phyloP scores from a whole-genome alignment of 78 protist genomes.

The Dictyostelium capitatum region DNA sequence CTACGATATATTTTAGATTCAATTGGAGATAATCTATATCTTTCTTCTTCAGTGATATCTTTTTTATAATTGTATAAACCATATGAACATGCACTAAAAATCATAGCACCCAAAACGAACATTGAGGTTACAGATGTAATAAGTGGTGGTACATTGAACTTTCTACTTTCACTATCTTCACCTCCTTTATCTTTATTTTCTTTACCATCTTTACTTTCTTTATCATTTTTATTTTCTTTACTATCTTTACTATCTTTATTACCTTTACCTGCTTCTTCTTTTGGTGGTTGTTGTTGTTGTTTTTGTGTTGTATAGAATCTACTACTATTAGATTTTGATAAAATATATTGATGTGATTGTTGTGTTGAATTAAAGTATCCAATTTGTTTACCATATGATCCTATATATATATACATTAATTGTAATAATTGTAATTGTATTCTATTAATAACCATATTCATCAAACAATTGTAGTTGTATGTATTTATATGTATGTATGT shows the following conservation, averaged over 20 bases:
- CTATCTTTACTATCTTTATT: not conserved
- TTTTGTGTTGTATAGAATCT: slow-evolving; percentile 22
- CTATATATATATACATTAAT: too few relatives aligned
- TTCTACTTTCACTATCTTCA: not conserved
- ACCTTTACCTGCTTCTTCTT: not conserved
- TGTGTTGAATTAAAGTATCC: not conserved
- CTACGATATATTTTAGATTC: not conserved
- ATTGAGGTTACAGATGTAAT: not conserved
- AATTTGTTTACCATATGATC: not conserved
- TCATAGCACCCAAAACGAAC: not conserved
- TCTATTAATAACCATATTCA: not conserved
- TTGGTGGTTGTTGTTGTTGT: slow-evolving; percentile 6
- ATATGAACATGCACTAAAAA: not conserved
- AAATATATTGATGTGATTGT: not conserved
- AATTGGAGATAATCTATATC: not conserved
- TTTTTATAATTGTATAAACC: slow-evolving; percentile 17
- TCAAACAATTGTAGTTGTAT: too few relatives aligned
- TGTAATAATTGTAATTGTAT: too few relatives aligned
- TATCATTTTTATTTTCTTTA: not conserved
- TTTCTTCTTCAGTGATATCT: slow-evolving; percentile 43
- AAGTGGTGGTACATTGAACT: not conserved
- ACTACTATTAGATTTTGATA: not conserved
- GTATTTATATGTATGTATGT: too few relatives aligned
- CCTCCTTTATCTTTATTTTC: not conserved
- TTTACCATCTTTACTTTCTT: not conserved